Evolutionary conservation across 495 filamentous ascomycete genomes (phyloP), one percentile per base, ranked within the genome.

Genomic region (Tetracladium setigerum): DNA sequence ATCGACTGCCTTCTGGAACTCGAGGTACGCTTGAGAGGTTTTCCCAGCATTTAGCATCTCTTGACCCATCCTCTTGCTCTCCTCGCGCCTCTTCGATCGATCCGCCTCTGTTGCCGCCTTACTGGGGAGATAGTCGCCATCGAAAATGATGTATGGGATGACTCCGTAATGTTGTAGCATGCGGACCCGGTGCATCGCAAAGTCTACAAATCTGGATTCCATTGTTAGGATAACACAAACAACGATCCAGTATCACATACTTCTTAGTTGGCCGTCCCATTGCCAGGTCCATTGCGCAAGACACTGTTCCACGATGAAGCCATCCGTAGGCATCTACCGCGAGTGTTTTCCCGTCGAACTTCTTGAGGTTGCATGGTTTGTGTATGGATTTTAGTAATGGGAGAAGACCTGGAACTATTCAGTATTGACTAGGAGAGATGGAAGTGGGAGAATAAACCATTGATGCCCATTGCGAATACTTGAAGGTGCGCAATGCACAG

Each of bases 301-400:
- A 74, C 41, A 94, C 79, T 18, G 89, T 87, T 27, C 91, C 94
- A 52, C 94, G 85, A 62, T 99, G 94, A 30, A 99, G 81, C 94
- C 94, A 99, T 60, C 89, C 92, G 72, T 99, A 99, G 47, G 85
- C 90, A 64, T 99, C 94, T 13, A 99, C 79, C 2, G 86, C 94
- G 35, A 99, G 76, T 2, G 87, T 95, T 63, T 91, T 84, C 27
- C 90, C 91, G 11, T 77, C 74, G 62, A 86, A 97, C 57, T 89
- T 86, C 61, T 85, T 94, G 43, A 99, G 68, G 47, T 89, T 82
- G 45, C 79, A 83, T 55, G 83, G 86, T 57, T 87, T 87, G 39
- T 97, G 92, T 39, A 99, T 96, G 36, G 91, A 96, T 62, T 95
- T 95, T 37, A 99, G 83, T 37, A 95, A 73, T 39, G 88, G 87